Conservation (phyloP, 2,329 filamentous ascomycete species). For the Ophiostoma tasmaniense region DNA sequence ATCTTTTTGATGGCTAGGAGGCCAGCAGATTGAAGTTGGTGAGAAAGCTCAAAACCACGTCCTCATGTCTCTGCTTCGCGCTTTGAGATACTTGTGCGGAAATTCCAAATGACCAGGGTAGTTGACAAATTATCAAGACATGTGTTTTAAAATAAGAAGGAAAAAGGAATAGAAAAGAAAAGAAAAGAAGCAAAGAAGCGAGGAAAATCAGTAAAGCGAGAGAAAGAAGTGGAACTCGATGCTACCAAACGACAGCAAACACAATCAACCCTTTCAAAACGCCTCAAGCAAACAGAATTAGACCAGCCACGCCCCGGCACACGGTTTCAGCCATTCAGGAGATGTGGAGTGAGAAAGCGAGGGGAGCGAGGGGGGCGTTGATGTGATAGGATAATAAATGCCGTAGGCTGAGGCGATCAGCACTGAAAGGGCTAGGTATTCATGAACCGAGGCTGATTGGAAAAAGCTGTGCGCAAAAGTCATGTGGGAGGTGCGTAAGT, state of each 20-base stretch:
- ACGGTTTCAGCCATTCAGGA: too few species aligned
- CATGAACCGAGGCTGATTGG: background rate
- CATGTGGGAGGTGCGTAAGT: background rate
- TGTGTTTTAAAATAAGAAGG: background rate
- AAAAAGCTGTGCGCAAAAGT: background rate
- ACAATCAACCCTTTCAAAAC: background rate
- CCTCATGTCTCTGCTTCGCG: too few species aligned
- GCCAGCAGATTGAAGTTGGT: too few species aligned
- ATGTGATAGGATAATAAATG: background rate
- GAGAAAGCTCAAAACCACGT: too few species aligned
- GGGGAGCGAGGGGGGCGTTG: too few species aligned
- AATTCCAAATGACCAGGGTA: background rate
- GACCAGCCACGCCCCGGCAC: background rate
- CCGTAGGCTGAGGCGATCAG: background rate
- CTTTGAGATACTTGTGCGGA: too few species aligned
- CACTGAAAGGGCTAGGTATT: background rate
- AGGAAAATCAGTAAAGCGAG: background rate
- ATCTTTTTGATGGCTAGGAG: background rate
- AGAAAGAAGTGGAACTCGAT: too few species aligned
- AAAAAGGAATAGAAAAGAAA: background rate
- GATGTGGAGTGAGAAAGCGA: too few species aligned
- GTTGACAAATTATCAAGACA: background rate
- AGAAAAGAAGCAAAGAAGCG: background rate
- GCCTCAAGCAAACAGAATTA: background rate
- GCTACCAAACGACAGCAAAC: background rate